Percentiles rank a stretch among this genome's conserved stretches.
Evolutionary conservation across 1,139 yeast genomes (phyloP).

Genomic region (Saccharomycopsis hybrid): DNA sequence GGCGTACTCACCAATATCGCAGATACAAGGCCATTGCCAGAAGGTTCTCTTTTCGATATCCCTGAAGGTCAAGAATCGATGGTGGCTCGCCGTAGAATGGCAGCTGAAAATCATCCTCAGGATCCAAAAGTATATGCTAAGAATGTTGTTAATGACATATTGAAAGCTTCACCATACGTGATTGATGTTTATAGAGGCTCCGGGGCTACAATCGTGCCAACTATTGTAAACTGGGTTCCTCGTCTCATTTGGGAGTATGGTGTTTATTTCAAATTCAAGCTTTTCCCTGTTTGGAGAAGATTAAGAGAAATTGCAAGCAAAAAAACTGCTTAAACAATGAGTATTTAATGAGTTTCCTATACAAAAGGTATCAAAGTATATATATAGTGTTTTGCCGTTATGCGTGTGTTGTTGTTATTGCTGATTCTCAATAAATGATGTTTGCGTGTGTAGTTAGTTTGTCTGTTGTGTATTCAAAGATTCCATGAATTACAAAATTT

Average conservation of each 20-base stretch:
- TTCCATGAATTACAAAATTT: too few species aligned
- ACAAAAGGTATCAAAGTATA: too few species aligned
- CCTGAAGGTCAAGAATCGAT: constrained; percentile 47
- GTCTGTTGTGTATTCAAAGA: too few species aligned
- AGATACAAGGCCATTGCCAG: constrained; percentile 51
- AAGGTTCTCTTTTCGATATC: constrained; percentile 46
- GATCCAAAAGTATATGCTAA: constrained; percentile 49
- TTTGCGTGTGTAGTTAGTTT: too few species aligned
- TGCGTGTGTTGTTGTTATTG: too few species aligned
- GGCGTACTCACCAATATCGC: constrained; percentile 60
- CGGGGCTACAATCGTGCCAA: constrained; percentile 37
- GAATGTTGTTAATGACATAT: constrained; percentile 45
- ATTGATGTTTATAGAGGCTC: constrained; percentile 50
- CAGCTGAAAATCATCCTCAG: constrained; percentile 55
- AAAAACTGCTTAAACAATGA: too few species aligned
- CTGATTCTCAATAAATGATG: too few species aligned
- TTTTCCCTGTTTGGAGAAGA: constrained; percentile 32
- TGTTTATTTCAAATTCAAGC: constrained; percentile 43
- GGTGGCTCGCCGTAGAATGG: constrained; percentile 51
- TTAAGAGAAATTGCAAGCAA: constrained; percentile 20
- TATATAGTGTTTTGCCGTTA: too few species aligned
- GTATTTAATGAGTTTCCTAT: too few species aligned
- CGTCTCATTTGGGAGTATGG: constrained; percentile 41
- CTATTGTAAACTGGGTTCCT: constrained; percentile 37
- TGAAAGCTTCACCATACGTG: constrained; percentile 34